Evolutionary conservation across 768 basidiomycete species (phyloP).

Genomic region (Russula earlei): DNA sequence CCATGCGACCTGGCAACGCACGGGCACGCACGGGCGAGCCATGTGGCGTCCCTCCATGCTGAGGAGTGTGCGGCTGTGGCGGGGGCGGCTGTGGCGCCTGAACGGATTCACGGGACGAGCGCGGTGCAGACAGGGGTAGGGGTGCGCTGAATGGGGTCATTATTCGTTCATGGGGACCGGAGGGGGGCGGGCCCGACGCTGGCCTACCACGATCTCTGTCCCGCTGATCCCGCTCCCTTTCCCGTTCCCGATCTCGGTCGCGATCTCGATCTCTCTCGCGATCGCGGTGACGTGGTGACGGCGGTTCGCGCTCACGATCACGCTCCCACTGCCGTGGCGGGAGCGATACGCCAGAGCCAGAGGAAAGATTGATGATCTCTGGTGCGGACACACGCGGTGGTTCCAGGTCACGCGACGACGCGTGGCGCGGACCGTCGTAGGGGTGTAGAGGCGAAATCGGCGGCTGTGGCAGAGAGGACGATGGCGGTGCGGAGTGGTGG

Average conservation of each 20-base stretch:
- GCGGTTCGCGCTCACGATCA: constrained; percentile 17
- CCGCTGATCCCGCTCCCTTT: neutral
- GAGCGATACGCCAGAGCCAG: neutral
- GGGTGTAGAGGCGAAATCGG: constrained; percentile 20
- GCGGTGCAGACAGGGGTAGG: neutral
- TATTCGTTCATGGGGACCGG: constrained; percentile 25
- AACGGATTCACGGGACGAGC: constrained; percentile 9
- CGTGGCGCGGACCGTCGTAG: constrained; percentile 9
- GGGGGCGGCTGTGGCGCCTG: neutral
- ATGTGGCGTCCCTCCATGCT: constrained; percentile 4
- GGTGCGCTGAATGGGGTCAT: constrained; percentile 24
- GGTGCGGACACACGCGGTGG: constrained; percentile 7
- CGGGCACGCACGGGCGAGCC: constrained; percentile 11
- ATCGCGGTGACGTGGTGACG: constrained; percentile 14
- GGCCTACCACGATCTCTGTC: constrained; percentile 16
- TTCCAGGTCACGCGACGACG: constrained; percentile 12
- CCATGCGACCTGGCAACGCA: constrained; percentile 5
- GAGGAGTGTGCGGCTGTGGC: neutral
- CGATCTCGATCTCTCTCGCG: constrained; percentile 15
- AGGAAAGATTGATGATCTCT: constrained; percentile 15
- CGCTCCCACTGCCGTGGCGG: constrained; percentile 17
- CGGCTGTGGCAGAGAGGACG: constrained; percentile 10
- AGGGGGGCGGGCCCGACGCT: constrained; percentile 20
- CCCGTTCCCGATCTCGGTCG: constrained; percentile 22
- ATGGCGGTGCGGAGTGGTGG: constrained; percentile 22